These are phyloP conservation scores for Talaromyces amestolkiae DNA, from an alignment of 2,329 filamentous ascomycete genomes.

Conservation along the genomic window DNA sequence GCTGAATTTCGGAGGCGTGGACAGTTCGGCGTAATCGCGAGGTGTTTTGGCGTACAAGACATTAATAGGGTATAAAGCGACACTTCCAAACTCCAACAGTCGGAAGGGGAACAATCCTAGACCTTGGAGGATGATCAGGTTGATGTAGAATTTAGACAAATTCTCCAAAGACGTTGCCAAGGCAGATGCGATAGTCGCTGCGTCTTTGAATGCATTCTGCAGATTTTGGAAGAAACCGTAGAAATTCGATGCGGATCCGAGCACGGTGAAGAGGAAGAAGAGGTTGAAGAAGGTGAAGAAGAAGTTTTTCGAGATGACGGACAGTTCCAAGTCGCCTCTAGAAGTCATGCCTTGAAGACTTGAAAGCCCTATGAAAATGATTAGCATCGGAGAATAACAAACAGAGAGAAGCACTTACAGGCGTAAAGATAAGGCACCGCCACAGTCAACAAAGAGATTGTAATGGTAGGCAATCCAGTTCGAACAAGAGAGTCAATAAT, in stretches of 20 bases:
- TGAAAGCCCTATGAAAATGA: conserved; percentile 59
- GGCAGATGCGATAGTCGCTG: conserved; percentile 70
- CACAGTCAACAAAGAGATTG: conserved; percentile 83
- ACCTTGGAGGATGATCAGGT: conserved; percentile 89
- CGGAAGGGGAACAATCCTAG: conserved; percentile 92
- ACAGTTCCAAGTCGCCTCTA: conserved; percentile 88
- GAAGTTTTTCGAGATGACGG: conserved; percentile 96
- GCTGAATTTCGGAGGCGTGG: conserved; percentile 80
- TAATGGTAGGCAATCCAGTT: conserved; percentile 80
- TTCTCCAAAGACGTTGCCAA: conserved; percentile 73
- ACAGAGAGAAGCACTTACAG: conserved; percentile 51
- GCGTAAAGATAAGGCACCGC: conserved; percentile 93
- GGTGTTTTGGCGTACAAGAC: conserved; percentile 79
- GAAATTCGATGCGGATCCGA: conserved; percentile 76
- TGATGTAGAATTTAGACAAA: conserved; percentile 82
- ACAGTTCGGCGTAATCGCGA: conserved; percentile 79
- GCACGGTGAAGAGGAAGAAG: conserved; percentile 88
- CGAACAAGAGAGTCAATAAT: conserved; percentile 75
- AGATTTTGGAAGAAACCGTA: conserved; percentile 63
- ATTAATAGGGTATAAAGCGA: conserved; percentile 78
- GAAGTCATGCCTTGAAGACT: conserved; percentile 94
- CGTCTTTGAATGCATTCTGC: conserved; percentile 72
- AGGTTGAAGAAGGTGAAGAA: conserved; percentile 99
- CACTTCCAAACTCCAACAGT: conserved; percentile 82
- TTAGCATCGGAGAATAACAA: background rate